phyloP scores from a whole-genome alignment of 1,284 basidiomycete species.

The Phellopilus nigrolimitatus region DNA sequence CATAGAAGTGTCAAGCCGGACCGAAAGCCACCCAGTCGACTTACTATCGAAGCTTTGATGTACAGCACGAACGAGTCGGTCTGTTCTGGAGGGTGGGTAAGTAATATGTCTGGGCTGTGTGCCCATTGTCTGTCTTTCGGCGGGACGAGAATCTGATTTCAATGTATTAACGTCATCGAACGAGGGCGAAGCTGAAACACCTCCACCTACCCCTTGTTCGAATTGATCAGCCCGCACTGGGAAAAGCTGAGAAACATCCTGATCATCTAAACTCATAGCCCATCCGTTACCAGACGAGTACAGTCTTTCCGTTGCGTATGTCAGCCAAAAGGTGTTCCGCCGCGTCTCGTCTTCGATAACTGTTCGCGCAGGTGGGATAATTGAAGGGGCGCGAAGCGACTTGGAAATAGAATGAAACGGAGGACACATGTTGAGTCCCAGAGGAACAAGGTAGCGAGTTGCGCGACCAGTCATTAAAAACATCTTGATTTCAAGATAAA shows the following conservation, averaged over 20 bases:
- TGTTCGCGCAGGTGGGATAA: slow-evolving; percentile 52
- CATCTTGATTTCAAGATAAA: slow-evolving; percentile 37
- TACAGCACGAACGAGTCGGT: slow-evolving; percentile 73
- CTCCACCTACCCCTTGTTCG: slow-evolving; percentile 48
- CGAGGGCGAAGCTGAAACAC: background rate
- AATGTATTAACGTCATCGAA: slow-evolving; percentile 20
- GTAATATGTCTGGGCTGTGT: slow-evolving; percentile 52
- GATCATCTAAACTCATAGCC: slow-evolving; percentile 66
- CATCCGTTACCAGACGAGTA: slow-evolving; percentile 66
- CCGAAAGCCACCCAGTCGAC: background rate
- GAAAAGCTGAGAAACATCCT: slow-evolving; percentile 64
- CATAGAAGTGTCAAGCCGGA: background rate
- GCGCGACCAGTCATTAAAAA: slow-evolving; percentile 54
- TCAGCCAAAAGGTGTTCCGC: slow-evolving; percentile 69
- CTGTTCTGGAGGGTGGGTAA: slow-evolving; percentile 55
- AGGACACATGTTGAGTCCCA: slow-evolving; percentile 65
- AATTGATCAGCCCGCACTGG: slow-evolving; percentile 59
- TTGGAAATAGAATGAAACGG: slow-evolving; percentile 61
- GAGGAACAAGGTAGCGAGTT: slow-evolving; percentile 55
- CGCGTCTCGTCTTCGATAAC: slow-evolving; percentile 65
- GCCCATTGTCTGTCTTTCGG: slow-evolving; percentile 65
- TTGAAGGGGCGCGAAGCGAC: slow-evolving; percentile 46
- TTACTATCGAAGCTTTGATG: slow-evolving; percentile 55
- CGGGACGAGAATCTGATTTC: slow-evolving; percentile 43
- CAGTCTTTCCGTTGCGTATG: slow-evolving; percentile 61